phyloP scores from a whole-genome alignment of 495 filamentous ascomycete species.

The Halenospora varia region DNA sequence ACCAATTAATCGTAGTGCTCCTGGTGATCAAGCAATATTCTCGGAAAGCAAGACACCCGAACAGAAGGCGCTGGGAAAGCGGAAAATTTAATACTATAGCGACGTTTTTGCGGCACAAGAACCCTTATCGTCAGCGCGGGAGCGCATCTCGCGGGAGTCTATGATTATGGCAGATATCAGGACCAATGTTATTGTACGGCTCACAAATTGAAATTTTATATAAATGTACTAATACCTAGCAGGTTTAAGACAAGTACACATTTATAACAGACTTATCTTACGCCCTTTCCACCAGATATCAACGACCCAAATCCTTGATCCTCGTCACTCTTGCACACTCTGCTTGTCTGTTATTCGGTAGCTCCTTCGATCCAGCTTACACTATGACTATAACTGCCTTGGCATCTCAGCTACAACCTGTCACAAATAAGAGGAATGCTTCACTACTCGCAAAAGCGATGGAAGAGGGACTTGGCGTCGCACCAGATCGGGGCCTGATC shows the following conservation, averaged over 20 bases:
- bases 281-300: slow-evolving; percentile 67
- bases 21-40: slow-evolving; percentile 23
- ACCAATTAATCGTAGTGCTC: slow-evolving; percentile 22
- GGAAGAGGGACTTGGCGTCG: slow-evolving; percentile 61
- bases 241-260: slow-evolving; percentile 65
- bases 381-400: slow-evolving; percentile 73
- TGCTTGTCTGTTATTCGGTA: slow-evolving; percentile 68
- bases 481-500: slow-evolving; percentile 59
- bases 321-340: slow-evolving; percentile 69
- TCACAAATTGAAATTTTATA: not conserved
- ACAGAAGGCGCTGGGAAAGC: slow-evolving; percentile 29
- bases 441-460: slow-evolving; percentile 68
- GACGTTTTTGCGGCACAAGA: slow-evolving; percentile 56
- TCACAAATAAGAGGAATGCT: slow-evolving; percentile 80
- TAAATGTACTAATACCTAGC: not conserved
- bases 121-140: slow-evolving; percentile 43
- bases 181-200: slow-evolving; percentile 76
- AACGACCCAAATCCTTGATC: slow-evolving; percentile 65
- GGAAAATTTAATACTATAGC: slow-evolving; percentile 52
- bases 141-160: slow-evolving; percentile 60
- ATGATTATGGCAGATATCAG: slow-evolving; percentile 75
- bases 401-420: slow-evolving; percentile 60
- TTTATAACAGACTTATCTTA: slow-evolving; percentile 67
- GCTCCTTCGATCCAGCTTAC: slow-evolving; percentile 74
- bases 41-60: slow-evolving; percentile 21